A percentile compares a stretch with the other conserved stretches of the same genome.
Evolutionary conservation across 2,329 filamentous ascomycete genomes (phyloP).

Genomic region (Fusarium sp.): DNA sequence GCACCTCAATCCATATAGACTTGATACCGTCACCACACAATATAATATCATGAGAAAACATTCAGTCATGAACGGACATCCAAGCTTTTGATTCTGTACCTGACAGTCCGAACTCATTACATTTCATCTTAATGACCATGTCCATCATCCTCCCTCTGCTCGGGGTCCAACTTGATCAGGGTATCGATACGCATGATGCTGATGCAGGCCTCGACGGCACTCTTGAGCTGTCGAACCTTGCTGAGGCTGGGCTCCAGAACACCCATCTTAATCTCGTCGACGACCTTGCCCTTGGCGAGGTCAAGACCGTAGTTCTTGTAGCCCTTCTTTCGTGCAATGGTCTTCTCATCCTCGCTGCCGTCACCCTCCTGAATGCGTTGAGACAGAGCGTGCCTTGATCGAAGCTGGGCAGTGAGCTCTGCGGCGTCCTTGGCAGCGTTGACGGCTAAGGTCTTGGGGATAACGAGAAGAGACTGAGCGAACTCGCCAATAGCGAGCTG

Average conservation of each 20-base stretch:
- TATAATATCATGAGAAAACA: slow-evolving; percentile 6
- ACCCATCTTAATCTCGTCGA: slow-evolving; percentile 93
- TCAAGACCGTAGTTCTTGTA: slow-evolving; percentile 99
- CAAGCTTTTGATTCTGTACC: slow-evolving; percentile 45
- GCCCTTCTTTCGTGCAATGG: slow-evolving; percentile 90
- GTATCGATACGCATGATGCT: slow-evolving; percentile 99
- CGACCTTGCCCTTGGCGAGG: slow-evolving; percentile 86
- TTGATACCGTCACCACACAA: slow-evolving; percentile 22
- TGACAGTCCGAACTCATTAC: slow-evolving; percentile 42
- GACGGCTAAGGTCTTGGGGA: slow-evolving; percentile 95
- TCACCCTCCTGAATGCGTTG: slow-evolving; percentile 92
- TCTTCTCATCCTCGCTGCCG: slow-evolving; percentile 86
- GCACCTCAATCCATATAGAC: neutral
- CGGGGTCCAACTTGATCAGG: slow-evolving; percentile 96
- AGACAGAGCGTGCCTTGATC: slow-evolving; percentile 91
- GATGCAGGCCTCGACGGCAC: slow-evolving; percentile 97
- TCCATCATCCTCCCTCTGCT: slow-evolving; percentile 79
- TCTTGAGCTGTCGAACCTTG: slow-evolving; percentile 98
- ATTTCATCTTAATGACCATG: slow-evolving; percentile 75
- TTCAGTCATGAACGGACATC: slow-evolving; percentile 39
- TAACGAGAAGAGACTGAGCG: slow-evolving; percentile 90
- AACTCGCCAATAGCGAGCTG: slow-evolving; percentile 98
- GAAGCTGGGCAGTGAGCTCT: slow-evolving; percentile 94
- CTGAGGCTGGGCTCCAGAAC: slow-evolving; percentile 97
- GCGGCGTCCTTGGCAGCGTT: slow-evolving; percentile 97